Percentiles rank a stretch among this genome's conserved stretches.
Conservation (phyloP, 2,329 filamentous ascomycete genomes). For the Neobulgaria alba region DNA sequence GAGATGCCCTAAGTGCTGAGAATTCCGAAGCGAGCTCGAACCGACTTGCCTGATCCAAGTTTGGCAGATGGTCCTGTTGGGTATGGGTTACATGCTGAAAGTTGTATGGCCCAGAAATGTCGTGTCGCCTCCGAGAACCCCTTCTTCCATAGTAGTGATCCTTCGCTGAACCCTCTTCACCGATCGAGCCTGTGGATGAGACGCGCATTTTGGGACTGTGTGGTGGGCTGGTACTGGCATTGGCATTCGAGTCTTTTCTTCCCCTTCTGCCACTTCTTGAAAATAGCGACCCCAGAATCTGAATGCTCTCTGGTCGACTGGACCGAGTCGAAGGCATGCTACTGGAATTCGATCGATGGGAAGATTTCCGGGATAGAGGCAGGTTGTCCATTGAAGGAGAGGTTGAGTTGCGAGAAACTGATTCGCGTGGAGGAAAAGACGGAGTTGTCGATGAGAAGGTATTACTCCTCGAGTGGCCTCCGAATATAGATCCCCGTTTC, state of each 20-base stretch:
- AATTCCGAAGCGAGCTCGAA: slow-evolving; percentile 38
- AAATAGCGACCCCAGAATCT: slow-evolving; percentile 51
- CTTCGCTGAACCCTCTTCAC: slow-evolving; percentile 16
- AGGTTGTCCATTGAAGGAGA: slow-evolving; percentile 23
- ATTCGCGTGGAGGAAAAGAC: slow-evolving; percentile 39
- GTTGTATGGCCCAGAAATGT: slow-evolving; percentile 56
- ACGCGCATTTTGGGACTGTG: slow-evolving; percentile 7
- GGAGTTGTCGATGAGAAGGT: slow-evolving; percentile 48
- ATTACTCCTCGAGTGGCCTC: slow-evolving; percentile 37
- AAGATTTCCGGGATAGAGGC: slow-evolving; percentile 46
- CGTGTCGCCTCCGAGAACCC: slow-evolving; percentile 10
- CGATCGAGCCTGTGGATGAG: too few species aligned
- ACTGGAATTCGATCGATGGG: slow-evolving; percentile 45
- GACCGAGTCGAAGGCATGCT: slow-evolving; percentile 37
- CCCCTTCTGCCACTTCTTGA: slow-evolving; percentile 40
- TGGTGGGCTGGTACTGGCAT: slow-evolving; percentile 9
- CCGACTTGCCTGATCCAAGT: slow-evolving; percentile 33
- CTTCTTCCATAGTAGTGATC: slow-evolving; percentile 18
- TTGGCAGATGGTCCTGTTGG: slow-evolving; percentile 39
- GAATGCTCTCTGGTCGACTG: slow-evolving; percentile 50
- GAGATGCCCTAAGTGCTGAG: slow-evolving; percentile 33
- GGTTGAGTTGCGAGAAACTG: slow-evolving; percentile 35
- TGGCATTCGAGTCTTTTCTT: slow-evolving; percentile 39
- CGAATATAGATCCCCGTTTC: slow-evolving; percentile 42
- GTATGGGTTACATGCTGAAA: slow-evolving; percentile 58